phyloP scores from a whole-genome alignment of 2,329 filamentous ascomycete species.

The Penicillium sclerotigenum region DNA sequence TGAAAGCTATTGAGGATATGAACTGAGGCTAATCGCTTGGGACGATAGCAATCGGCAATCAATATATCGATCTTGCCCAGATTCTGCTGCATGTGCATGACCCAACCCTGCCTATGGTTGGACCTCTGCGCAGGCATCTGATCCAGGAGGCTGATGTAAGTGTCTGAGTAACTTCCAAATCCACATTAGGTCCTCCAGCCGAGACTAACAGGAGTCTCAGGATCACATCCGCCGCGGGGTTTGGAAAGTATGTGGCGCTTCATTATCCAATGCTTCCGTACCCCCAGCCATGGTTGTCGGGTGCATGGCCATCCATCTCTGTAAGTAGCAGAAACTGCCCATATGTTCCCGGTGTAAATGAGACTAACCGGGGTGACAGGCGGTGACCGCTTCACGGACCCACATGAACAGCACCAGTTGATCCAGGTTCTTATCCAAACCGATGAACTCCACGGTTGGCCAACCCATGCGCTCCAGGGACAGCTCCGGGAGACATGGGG shows the following conservation, averaged over 20 bases:
- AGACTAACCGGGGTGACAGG: constrained; percentile 14
- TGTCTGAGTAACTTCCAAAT: background rate
- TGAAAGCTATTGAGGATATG: background rate
- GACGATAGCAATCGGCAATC: constrained; percentile 19
- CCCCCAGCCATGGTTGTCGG: constrained; percentile 26
- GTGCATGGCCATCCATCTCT: constrained; percentile 24
- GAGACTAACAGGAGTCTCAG: constrained; percentile 6
- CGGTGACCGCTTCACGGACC: constrained; percentile 25
- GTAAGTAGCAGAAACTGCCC: constrained; percentile 6
- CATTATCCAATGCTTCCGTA: constrained; percentile 21
- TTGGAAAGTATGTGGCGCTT: constrained; percentile 25
- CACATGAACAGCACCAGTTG: constrained; percentile 21
- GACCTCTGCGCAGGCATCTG: constrained; percentile 15
- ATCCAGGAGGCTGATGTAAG: constrained; percentile 20
- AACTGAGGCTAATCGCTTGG: background rate
- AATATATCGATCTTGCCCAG: constrained; percentile 22
- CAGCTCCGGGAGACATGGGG: constrained; percentile 23
- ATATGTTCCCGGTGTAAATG: background rate
- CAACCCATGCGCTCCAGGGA: constrained; percentile 18
- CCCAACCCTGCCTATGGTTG: constrained; percentile 15
- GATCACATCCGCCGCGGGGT: constrained; percentile 24
- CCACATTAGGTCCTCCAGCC: background rate
- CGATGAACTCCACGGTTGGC: constrained; percentile 21
- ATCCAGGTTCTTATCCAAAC: constrained; percentile 21
- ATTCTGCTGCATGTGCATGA: constrained; percentile 20